Conservation (phyloP, 2,329 filamentous ascomycete genomes). For the Didymella pomorum region DNA sequence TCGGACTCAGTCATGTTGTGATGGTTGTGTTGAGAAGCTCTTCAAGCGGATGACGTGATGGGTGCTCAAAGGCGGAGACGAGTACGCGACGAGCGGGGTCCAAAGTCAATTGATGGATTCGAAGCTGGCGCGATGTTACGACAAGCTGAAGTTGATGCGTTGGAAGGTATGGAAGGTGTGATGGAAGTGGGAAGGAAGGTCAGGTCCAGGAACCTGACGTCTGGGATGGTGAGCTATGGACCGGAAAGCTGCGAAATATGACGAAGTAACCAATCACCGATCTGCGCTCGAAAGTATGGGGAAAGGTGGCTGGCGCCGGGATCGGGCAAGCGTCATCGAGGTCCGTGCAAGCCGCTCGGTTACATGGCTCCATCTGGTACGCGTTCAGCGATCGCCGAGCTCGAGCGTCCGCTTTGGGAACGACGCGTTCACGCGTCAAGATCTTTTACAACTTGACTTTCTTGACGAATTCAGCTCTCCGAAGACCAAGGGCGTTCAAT, state of each 20-base stretch:
- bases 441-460: too few relatives aligned
- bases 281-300: slow-evolving; percentile 34
- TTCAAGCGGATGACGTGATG: slow-evolving; percentile 44
- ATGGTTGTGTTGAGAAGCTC: slow-evolving; percentile 23
- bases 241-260: slow-evolving; percentile 44
- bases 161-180: slow-evolving; percentile 27
- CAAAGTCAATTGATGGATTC: slow-evolving; percentile 38
- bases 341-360: slow-evolving; percentile 34
- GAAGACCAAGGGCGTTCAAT: too few relatives aligned
- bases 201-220: slow-evolving; percentile 27
- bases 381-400: slow-evolving; percentile 9
- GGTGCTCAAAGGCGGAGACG: slow-evolving; percentile 29
- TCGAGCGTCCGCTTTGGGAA: slow-evolving; percentile 11
- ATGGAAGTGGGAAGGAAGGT: slow-evolving; percentile 33
- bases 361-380: slow-evolving; percentile 17
- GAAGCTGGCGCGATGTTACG: slow-evolving; percentile 24
- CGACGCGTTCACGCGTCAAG: slow-evolving; percentile 3
- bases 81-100: slow-evolving; percentile 30
- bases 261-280: slow-evolving; percentile 39
- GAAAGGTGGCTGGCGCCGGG: slow-evolving; percentile 37
- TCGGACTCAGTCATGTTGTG: slow-evolving; percentile 47
- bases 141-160: slow-evolving; percentile 35
- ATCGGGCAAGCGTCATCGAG: slow-evolving; percentile 43
- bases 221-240: slow-evolving; percentile 37
- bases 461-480: too few relatives aligned